Conservation (phyloP, 306 rosid genomes). For the Trichosanthes cucumerina region DNA sequence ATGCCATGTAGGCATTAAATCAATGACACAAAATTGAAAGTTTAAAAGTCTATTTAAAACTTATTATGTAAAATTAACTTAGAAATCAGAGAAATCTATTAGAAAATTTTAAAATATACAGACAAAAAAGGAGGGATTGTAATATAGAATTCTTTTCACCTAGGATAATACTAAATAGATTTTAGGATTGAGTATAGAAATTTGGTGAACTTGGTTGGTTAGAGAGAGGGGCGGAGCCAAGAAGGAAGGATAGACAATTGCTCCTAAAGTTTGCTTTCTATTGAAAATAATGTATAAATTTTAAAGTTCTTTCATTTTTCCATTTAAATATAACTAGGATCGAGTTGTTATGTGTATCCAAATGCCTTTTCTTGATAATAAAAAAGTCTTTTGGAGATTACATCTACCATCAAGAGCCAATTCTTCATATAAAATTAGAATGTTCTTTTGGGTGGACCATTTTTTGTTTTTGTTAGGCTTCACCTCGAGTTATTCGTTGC, state of each 20-base stretch:
- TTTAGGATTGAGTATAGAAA: background rate
- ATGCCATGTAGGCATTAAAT: no score
- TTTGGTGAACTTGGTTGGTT: background rate
- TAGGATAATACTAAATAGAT: background rate
- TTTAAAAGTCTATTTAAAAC: no score
- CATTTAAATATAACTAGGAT: background rate
- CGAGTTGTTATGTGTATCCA: background rate
- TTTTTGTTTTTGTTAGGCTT: background rate
- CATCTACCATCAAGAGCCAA: background rate
- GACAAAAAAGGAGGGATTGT: background rate
- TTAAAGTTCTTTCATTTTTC: no score
- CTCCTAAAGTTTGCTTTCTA: background rate
- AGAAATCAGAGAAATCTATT: no score
- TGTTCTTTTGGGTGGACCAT: background rate
- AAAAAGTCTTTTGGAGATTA: background rate
- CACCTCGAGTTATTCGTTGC: background rate
- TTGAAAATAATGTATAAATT: background rate
- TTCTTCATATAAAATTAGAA: background rate
- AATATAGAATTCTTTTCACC: background rate
- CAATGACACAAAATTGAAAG: no score
- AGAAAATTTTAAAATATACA: no score
- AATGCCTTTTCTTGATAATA: background rate
- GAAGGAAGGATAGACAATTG: background rate
- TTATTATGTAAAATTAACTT: no score
- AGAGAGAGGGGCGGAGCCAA: no score